Evolutionary conservation across 371 early-diverging fungal species (phyloP).

Genomic region (Lichtheimia hyalospora): DNA sequence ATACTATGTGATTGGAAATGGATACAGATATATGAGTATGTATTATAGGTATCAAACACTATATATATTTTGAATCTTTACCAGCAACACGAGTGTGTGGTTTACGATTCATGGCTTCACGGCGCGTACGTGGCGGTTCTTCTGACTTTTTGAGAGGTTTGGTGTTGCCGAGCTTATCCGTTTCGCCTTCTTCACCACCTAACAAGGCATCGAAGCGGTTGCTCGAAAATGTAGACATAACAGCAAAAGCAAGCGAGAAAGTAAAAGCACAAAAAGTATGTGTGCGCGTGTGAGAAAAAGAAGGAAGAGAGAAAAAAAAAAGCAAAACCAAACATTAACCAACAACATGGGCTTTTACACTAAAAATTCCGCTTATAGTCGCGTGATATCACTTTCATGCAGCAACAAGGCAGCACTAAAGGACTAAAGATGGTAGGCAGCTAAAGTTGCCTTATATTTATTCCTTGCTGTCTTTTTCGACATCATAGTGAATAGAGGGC

Average conservation of each 20-base stretch:
- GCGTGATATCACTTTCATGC: not conserved
- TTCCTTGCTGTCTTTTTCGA: not conserved
- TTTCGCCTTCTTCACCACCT: slow-evolving; percentile 38
- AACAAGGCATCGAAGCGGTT: slow-evolving; percentile 38
- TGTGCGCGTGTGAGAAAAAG: slow-evolving; percentile 4
- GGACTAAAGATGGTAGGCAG: not conserved
- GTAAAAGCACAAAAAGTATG: not conserved
- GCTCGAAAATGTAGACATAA: slow-evolving; percentile 28
- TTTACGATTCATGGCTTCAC: slow-evolving; percentile 10
- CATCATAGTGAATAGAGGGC: not conserved
- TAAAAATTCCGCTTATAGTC: not conserved
- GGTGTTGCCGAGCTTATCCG: slow-evolving; percentile 41
- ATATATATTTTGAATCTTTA: not conserved
- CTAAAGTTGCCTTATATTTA: not conserved
- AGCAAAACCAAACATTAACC: not conserved
- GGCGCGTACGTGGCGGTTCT: slow-evolving; percentile 9
- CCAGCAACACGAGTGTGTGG: slow-evolving; percentile 10
- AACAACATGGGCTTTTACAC: not conserved
- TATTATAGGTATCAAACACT: too few relatives aligned
- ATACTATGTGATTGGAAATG: slow-evolving; percentile 18
- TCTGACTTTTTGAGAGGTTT: slow-evolving; percentile 22
- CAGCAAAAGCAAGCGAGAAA: slow-evolving; percentile 3
- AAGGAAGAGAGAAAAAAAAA: slow-evolving; percentile 6
- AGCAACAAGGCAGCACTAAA: not conserved
- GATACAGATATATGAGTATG: too few relatives aligned